Conservation (phyloP, 2,329 filamentous ascomycete genomes). For the Coniella vitis region DNA sequence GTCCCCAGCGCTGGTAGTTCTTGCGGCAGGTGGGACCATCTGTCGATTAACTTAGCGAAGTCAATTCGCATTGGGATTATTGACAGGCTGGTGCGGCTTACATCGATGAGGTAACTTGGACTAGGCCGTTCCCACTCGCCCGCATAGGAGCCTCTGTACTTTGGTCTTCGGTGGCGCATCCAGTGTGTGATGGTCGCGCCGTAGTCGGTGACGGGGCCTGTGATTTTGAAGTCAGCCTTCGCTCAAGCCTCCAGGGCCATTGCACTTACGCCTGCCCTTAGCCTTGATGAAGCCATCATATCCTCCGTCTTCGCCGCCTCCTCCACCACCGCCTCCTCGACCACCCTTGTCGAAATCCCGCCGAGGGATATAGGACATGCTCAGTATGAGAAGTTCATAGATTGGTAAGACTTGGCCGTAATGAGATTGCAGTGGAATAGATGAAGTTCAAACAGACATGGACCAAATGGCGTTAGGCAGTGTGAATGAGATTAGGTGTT, state of each 20-base stretch:
- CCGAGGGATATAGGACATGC: constrained; percentile 50
- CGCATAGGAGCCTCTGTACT: constrained; percentile 63
- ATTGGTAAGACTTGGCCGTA: background rate
- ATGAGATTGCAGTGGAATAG: background rate
- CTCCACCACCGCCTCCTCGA: constrained; percentile 21
- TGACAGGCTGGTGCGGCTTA: constrained; percentile 37
- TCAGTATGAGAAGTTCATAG: constrained; percentile 10
- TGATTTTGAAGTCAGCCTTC: background rate
- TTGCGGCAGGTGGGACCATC: constrained; percentile 81
- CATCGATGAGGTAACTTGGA: constrained; percentile 83
- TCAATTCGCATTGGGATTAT: background rate
- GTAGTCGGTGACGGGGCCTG: constrained; percentile 90
- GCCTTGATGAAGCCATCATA: constrained; percentile 29
- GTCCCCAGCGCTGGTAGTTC: constrained; percentile 69
- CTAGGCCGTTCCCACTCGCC: constrained; percentile 81
- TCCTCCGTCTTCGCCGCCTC: constrained; percentile 12
- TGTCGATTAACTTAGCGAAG: constrained; percentile 27
- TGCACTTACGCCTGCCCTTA: constrained; percentile 44
- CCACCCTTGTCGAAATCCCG: constrained; percentile 34
- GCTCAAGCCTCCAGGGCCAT: too few relatives aligned
- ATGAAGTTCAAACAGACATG: background rate
- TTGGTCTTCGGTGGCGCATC: constrained; percentile 75
- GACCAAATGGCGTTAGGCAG: background rate
- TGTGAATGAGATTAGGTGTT: background rate
- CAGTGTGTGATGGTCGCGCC: constrained; percentile 84